phyloP scores from a whole-genome alignment of 177 flowering plant species.

The Tripterygium wilfordii region DNA sequence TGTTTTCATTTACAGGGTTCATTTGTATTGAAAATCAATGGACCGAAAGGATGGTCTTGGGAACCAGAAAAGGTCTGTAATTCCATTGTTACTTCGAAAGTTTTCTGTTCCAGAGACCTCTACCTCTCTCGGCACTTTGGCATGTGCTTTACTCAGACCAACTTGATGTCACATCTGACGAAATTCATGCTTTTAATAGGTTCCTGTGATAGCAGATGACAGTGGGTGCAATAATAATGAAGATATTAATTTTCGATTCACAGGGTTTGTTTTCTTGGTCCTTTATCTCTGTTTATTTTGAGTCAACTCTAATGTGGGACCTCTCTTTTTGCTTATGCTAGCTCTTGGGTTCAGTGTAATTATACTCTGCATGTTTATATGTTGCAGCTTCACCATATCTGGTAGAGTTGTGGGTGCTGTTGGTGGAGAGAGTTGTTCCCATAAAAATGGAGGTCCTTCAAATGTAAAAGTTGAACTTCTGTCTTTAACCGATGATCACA shows the following conservation, averaged over 20 bases:
- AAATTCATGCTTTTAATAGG: slow-evolving; percentile 34
- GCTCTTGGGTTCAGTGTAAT: neutral
- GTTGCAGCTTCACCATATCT: slow-evolving; percentile 67
- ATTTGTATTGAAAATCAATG: slow-evolving; percentile 71
- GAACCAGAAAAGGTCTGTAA: slow-evolving; percentile 66
- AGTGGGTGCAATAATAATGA: slow-evolving; percentile 87
- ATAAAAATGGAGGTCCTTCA: slow-evolving; percentile 75
- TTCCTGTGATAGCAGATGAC: slow-evolving; percentile 73
- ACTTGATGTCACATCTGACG: neutral
- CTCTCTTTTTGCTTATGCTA: neutral
- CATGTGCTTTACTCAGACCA: no score
- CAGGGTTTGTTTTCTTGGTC: slow-evolving; percentile 59
- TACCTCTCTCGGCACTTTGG: no score
- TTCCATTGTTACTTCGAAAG: neutral
- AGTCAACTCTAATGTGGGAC: neutral
- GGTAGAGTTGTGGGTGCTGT: slow-evolving; percentile 89
- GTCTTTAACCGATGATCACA: slow-evolving; percentile 42
- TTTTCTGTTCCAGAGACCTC: no score
- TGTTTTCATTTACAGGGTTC: slow-evolving; percentile 56
- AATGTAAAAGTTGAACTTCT: slow-evolving; percentile 73
- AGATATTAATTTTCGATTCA: slow-evolving; percentile 88
- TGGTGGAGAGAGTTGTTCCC: slow-evolving; percentile 81
- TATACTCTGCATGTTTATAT: neutral
- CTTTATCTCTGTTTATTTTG: neutral
- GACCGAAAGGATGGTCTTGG: slow-evolving; percentile 99